phyloP scores from a whole-genome alignment of 495 filamentous ascomycete genomes.

The Trichoderma virens region DNA sequence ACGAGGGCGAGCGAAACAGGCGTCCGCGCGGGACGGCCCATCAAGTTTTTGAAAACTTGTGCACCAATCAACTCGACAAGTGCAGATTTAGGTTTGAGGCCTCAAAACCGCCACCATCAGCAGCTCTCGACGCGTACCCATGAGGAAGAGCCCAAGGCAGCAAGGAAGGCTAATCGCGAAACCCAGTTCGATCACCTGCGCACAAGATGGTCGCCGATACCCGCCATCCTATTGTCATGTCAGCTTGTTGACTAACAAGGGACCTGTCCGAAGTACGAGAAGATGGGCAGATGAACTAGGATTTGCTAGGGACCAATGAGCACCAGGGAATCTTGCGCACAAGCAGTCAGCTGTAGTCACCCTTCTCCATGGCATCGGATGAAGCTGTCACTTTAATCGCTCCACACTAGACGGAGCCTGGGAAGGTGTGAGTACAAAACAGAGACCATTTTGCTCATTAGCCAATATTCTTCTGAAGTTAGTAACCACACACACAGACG shows the following conservation, averaged over 20 bases:
- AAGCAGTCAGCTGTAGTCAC: too few relatives aligned
- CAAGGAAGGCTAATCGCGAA: neutral
- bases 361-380: too few relatives aligned
- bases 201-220: neutral
- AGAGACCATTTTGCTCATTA: neutral
- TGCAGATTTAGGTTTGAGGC: neutral
- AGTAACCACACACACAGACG: too few relatives aligned
- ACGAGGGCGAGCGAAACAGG: neutral
- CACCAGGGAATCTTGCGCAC: neutral
- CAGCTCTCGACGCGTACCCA: neutral
- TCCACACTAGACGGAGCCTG: neutral
- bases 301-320: neutral
- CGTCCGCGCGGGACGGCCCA: neutral
- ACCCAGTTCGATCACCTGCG: neutral
- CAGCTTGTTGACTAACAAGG: neutral
- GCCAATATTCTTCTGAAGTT: too few relatives aligned
- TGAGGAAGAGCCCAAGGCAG: neutral
- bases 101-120: neutral
- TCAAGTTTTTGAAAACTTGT: neutral
- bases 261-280: neutral
- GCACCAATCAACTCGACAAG: neutral
- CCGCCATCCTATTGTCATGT: neutral
- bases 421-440: neutral
- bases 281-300: neutral
- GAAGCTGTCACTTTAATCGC: too few relatives aligned